Base-by-base conservation (phyloP, 179 eudicot genomes). In the Silene coronaria region DNA sequence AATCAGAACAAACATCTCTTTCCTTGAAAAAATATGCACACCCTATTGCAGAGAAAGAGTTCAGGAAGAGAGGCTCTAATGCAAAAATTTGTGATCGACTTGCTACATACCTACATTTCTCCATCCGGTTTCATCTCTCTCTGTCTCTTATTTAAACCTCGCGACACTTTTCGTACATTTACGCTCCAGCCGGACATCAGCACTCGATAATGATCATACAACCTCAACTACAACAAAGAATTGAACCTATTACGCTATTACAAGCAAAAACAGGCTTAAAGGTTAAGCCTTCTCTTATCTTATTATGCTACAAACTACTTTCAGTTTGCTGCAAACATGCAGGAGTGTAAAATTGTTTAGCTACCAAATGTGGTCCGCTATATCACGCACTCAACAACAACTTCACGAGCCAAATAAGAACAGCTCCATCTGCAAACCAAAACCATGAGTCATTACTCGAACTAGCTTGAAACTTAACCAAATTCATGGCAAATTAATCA, bases 351-450 rank as follows among this genome's bases (percentile, higher is more conserved):
- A 23, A 13, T 13, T 27, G 23, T 71, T 36, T 60, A 30, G 24
- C 75, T 32, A 77, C 53, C 16, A 13, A 19, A 64, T 42, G 12
- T 22, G 36, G 58, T 68, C 38, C 38, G 11, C 21, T 2, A 61
- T 19, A 48, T 60, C 34, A 45, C 70, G 7, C 13, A 68, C 55
- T 58, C 59, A 12, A 42, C 63, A 67, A 59, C 46, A 32, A 21
- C 45, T 8, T 69, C 64, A 70, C 30, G 70, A 66, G 21, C 67
- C 66, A 48, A 38, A 70, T 5, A 22, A 72, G 51, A 72, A 55
- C 34, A 46, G 74, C 55, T 80, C 75, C 76, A 63, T 75, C 82
- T 75, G 73, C 68, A 80, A 64, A 24, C 27, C 12, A 19, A 65
- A 80, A 70, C 63, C 68, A 75, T 9, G 60, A 19, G 38, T 23